Percentiles rank a stretch among this genome's conserved stretches.
phyloP scores from a whole-genome alignment of 257 asterid genomes.

The Verbena officinalis region DNA sequence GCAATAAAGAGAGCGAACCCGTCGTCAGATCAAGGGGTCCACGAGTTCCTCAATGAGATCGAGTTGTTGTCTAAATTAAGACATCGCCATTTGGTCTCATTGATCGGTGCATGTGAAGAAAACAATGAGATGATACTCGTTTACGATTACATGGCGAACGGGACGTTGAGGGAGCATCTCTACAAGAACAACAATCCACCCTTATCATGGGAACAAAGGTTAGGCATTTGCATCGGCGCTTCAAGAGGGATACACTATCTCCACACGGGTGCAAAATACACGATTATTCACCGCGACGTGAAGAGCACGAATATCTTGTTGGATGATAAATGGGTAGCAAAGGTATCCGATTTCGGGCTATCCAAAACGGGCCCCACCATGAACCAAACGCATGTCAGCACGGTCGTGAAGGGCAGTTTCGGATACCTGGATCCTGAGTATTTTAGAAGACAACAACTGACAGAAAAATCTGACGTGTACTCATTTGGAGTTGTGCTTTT shows the following conservation, averaged over 20 bases:
- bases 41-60: slow-evolving; percentile 76
- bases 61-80: slow-evolving; percentile 76
- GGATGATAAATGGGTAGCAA: slow-evolving; percentile 71
- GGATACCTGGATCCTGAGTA: slow-evolving; percentile 87
- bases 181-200: slow-evolving; percentile 35
- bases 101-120: slow-evolving; percentile 84
- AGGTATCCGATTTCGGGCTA: slow-evolving; percentile 82
- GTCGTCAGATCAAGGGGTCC: slow-evolving; percentile 66
- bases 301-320: slow-evolving; percentile 72
- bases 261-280: slow-evolving; percentile 79
- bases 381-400: slow-evolving; percentile 68
- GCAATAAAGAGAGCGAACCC: slow-evolving; percentile 74
- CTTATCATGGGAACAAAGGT: slow-evolving; percentile 60
- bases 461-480: slow-evolving; percentile 79
- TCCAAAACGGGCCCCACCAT: slow-evolving; percentile 58
- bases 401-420: slow-evolving; percentile 77
- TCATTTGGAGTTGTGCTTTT: slow-evolving; percentile 77
- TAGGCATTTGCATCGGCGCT: slow-evolving; percentile 77
- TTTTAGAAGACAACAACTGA: slow-evolving; percentile 65
- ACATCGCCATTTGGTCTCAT: slow-evolving; percentile 73
- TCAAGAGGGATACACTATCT: slow-evolving; percentile 81
- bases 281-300: slow-evolving; percentile 81
- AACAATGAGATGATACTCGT: slow-evolving; percentile 74
- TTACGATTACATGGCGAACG: slow-evolving; percentile 82
- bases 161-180: slow-evolving; percentile 78